A percentile compares a stretch with the other conserved stretches of the same genome.
These are phyloP conservation scores for Neopestalotiopsis clavispora DNA, from an alignment of 2,329 filamentous ascomycete genomes.

Conservation along the genomic window DNA sequence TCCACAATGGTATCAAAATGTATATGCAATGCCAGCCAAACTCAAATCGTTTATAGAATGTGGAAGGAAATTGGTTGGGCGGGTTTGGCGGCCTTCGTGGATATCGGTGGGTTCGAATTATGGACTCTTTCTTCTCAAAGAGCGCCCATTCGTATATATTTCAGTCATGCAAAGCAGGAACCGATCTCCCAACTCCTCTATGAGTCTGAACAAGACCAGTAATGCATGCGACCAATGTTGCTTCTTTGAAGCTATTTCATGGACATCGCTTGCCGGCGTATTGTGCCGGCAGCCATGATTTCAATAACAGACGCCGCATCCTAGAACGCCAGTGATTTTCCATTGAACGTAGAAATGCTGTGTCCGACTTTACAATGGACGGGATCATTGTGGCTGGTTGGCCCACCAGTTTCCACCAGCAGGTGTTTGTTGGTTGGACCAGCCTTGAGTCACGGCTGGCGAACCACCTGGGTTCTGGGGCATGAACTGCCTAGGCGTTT, in stretches of 20 bases:
- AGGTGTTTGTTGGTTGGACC: constrained; percentile 66
- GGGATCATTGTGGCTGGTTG: constrained; percentile 51
- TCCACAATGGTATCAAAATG: constrained; percentile 18
- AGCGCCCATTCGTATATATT: not conserved
- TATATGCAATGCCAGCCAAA: constrained; percentile 18
- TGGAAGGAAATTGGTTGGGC: constrained; percentile 11
- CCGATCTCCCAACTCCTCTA: constrained; percentile 9
- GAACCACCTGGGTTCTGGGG: constrained; percentile 60
- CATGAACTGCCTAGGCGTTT: constrained; percentile 71
- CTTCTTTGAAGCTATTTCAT: not conserved
- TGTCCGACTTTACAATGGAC: not conserved
- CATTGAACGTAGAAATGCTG: too few species aligned
- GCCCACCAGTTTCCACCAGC: constrained; percentile 62
- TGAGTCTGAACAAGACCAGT: not conserved
- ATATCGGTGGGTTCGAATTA: not conserved
- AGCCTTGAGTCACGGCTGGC: constrained; percentile 57
- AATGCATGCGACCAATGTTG: not conserved
- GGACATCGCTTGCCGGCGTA: not conserved
- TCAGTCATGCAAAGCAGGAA: not conserved
- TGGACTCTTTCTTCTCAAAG: not conserved
- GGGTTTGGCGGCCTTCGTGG: not conserved
- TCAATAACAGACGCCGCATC: not conserved
- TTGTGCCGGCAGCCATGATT: not conserved
- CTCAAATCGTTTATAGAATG: constrained; percentile 1
- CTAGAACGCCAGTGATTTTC: too few species aligned